Evolutionary conservation across 257 asterid genomes (phyloP), one percentile per base, ranked within the genome.

Genomic region (Solanum boliviense): DNA sequence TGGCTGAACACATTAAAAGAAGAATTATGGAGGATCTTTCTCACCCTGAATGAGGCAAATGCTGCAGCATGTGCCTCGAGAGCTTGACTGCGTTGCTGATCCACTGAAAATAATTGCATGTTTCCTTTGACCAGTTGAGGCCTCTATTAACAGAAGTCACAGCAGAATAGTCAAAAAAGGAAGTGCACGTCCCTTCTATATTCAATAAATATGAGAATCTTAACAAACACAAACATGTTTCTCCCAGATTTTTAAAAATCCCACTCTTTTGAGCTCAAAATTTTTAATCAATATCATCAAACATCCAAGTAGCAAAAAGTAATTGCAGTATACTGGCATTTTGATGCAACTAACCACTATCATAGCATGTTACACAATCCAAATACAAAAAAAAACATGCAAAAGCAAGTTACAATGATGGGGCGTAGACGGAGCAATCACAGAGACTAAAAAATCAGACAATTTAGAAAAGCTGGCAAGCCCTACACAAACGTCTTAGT

Each of bases 21-120:
- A 21, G 75, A 81, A n/a, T 62, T n/a, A 20, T 79, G 71, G 68
- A 85, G 88, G 65, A 85, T 84, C 9, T 88, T 41, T 35, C 90
- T 86, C 92, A 96, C 99, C 90, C 95, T 94, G 88, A 94, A 92
- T 84, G 98, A 87, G 86, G 98, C 98, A 94, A 97, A 97, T 86
- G 98, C 91, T 73, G 99, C 98, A 91, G 99, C 98, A 92, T 97
- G 99, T 88, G 98, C 98, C 93, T 97, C 98, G 83, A 97, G 98
- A 88, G 98, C 98, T 92, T 97, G 99, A 88, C 99, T 97, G 81
- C 98, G 96, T 88, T 96, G 99, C 92, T 96, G 99, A 81, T 95
- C 99, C 91, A 97, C 97, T 74, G 98, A 95, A 89, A 89, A 97
- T 85, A 97, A 96, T 90, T 97, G 99, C 99, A 97, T 97, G 86